Percentiles rank a stretch among this genome's conserved stretches.
Evolutionary conservation across 2,329 filamentous ascomycete genomes (phyloP).

Genomic region (Fusarium azukiicola): DNA sequence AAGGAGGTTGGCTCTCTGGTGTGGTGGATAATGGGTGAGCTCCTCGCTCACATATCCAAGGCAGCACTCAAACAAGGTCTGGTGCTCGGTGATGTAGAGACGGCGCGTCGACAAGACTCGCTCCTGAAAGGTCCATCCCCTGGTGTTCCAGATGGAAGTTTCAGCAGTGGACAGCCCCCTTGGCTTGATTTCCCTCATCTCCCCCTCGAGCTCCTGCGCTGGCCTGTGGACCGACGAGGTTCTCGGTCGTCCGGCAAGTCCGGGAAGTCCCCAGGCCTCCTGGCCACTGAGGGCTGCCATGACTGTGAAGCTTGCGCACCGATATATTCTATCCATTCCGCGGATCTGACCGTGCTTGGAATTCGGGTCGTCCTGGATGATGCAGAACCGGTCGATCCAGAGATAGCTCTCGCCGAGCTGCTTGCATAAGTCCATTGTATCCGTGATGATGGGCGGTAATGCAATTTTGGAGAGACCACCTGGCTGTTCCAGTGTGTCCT

Average conservation of each 20-base stretch:
- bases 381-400: slow-evolving; percentile 20
- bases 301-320: neutral
- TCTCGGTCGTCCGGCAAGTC: neutral
- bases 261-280: slow-evolving; percentile 1
- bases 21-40: neutral
- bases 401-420: slow-evolving; percentile 7
- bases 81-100: slow-evolving; percentile 12
- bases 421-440: slow-evolving; percentile 1
- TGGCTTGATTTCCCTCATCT: neutral
- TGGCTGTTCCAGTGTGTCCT: neutral
- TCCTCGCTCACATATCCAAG: slow-evolving; percentile 4
- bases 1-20: neutral
- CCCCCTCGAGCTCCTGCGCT: neutral
- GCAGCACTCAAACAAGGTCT: slow-evolving; percentile 1
- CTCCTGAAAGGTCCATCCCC: slow-evolving; percentile 18
- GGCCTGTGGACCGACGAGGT: neutral
- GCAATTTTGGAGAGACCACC: neutral
- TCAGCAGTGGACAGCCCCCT: neutral
- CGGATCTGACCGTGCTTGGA: slow-evolving; percentile 17
- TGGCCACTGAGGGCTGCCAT: slow-evolving; percentile 3
- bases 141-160: neutral
- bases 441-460: neutral
- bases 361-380: slow-evolving; percentile 16
- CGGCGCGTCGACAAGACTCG: neutral
- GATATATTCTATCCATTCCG: slow-evolving; percentile 15